Evolutionary conservation across 1,284 basidiomycete species (phyloP), one percentile per base, ranked within the genome.

Genomic region (Malassezia japonica): DNA sequence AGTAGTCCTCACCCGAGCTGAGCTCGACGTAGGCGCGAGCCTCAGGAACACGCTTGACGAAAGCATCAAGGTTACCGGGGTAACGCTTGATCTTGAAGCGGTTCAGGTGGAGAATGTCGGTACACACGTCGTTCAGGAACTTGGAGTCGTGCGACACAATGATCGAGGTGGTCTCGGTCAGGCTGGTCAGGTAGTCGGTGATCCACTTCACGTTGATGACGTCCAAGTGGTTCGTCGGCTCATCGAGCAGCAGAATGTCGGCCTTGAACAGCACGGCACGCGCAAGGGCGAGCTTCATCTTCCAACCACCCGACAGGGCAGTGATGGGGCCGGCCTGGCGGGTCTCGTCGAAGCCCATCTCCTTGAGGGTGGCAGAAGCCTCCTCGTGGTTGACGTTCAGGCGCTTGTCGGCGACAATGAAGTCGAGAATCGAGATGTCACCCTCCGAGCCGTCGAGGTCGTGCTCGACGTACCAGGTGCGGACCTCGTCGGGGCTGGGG

Each of bases 381-480:
- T 66, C 63, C 25, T 64, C 61, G 18, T 53, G 47, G 50, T 59
- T 56, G 46, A 67, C 62, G 47, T 59, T 56, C 57, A 71, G 64
- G 45, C 67, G 68, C 56, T 59, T 41, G 55, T 72, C 70, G 55
- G 69, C 57, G 21, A 66, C 47, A 49, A 72, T 71, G 45, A 68
- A 72, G 43, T 72, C 70, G 44, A 72, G 46, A 38, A 72, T 67
- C 27, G 68, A 70, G 42, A 65, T 71, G 35, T 56, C 51, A 57
- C 68, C 70, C 62, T 72, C 70, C 24, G 70, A 72, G 33, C 70
- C 70, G 62, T 72, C 70, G 45, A 72, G 56, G 52, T 72, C 70
- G 67, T 72, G 70, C 64, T 72, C 70, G 60, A 72, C 70, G 67
- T 72, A 72, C 68, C 68, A 72, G 49, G 70, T 72, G 28, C 64